Evolutionary conservation across 148 eudicot genomes (phyloP).

Genomic region (Camellia sinensis): DNA sequence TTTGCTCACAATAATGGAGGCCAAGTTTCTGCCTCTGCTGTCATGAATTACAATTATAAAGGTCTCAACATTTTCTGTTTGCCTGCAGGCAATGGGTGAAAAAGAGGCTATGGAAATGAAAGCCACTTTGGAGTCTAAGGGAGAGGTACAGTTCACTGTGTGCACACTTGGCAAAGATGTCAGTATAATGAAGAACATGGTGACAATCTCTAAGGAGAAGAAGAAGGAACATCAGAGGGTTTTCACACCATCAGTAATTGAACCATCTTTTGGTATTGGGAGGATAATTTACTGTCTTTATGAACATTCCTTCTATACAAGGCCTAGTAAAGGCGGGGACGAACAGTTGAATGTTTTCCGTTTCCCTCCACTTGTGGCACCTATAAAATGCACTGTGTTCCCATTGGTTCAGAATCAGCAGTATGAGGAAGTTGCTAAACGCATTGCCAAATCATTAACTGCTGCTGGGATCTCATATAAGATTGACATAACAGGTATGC

Average conservation of each 20-base stretch:
- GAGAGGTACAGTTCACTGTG: slow-evolving; percentile 66
- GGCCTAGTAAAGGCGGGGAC: slow-evolving; percentile 80
- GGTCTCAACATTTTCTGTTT: neutral
- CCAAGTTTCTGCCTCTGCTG: neutral
- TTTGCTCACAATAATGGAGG: neutral
- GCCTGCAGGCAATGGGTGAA: slow-evolving; percentile 76
- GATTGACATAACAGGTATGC: slow-evolving; percentile 81
- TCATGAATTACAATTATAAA: neutral
- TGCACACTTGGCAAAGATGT: slow-evolving; percentile 80
- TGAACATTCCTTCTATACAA: slow-evolving; percentile 83
- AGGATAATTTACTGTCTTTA: slow-evolving; percentile 87
- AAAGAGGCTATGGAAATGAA: slow-evolving; percentile 93
- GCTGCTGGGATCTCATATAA: slow-evolving; percentile 73
- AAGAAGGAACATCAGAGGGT: slow-evolving; percentile 89
- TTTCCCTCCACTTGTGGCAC: slow-evolving; percentile 94
- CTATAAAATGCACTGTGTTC: slow-evolving; percentile 88
- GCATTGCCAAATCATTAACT: slow-evolving; percentile 60
- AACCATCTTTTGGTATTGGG: slow-evolving; percentile 98
- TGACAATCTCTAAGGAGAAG: slow-evolving; percentile 67
- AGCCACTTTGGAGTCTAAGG: slow-evolving; percentile 70
- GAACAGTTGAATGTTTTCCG: slow-evolving; percentile 80
- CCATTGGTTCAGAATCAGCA: slow-evolving; percentile 80
- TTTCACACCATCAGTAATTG: slow-evolving; percentile 91
- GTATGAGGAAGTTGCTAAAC: slow-evolving; percentile 74
- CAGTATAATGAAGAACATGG: slow-evolving; percentile 70